Conservation (phyloP, 2,329 filamentous ascomycete genomes). For the Chlorencoelia australis region DNA sequence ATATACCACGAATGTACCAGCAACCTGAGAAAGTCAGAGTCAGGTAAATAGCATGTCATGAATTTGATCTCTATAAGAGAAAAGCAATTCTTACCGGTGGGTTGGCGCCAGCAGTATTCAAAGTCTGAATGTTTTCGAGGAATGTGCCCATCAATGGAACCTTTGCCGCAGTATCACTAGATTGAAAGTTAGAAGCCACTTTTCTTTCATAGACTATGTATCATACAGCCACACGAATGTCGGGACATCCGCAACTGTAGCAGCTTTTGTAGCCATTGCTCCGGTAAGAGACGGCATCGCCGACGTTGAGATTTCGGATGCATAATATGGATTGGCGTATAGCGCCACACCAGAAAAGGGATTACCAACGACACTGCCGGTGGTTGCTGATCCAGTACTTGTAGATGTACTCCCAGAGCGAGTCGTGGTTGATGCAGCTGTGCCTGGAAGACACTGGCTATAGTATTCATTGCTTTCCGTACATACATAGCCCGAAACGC, state of each 20-base stretch:
- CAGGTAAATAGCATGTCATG: too few species aligned
- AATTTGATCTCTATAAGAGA: too few species aligned
- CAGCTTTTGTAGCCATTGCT: constrained; percentile 39
- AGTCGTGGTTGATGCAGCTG: constrained; percentile 10
- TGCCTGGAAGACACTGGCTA: constrained; percentile 24
- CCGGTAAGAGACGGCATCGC: constrained; percentile 54
- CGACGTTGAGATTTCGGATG: constrained; percentile 39
- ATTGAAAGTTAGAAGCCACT: neutral
- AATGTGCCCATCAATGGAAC: constrained; percentile 38
- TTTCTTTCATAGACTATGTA: neutral
- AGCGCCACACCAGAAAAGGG: constrained; percentile 39
- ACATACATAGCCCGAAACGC: constrained; percentile 22
- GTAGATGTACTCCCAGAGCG: too few species aligned
- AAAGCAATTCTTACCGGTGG: too few species aligned
- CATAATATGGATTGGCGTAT: constrained; percentile 43
- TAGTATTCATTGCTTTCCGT: constrained; percentile 18
- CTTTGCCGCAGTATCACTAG: constrained; percentile 36
- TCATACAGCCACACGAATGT: constrained; percentile 44
- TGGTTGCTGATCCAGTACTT: constrained; percentile 13
- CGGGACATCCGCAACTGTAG: constrained; percentile 39
- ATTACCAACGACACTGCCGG: constrained; percentile 37
- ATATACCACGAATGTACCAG: constrained; percentile 49
- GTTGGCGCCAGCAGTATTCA: constrained; percentile 38
- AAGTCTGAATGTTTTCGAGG: constrained; percentile 35
- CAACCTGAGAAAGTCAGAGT: too few species aligned